These are phyloP conservation scores for Tetracentron sinense DNA, from an alignment of 164 flowering plant genomes.

Conservation along the genomic window DNA sequence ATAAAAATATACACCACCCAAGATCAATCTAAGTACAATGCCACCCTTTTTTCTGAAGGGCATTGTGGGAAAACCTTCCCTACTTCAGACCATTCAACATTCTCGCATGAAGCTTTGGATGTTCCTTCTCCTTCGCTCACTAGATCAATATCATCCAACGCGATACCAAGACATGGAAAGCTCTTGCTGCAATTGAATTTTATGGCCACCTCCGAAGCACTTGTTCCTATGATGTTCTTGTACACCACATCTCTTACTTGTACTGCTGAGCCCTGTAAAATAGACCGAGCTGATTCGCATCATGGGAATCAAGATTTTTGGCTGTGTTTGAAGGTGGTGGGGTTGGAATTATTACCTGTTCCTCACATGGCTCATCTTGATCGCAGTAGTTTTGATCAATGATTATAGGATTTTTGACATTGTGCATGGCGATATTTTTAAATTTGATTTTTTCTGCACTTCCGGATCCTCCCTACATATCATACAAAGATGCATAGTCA, in stretches of 20 bases:
- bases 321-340: background rate
- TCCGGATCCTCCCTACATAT: slow-evolving; percentile 49
- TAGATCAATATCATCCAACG: slow-evolving; percentile 32
- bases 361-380: slow-evolving; percentile 31
- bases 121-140: slow-evolving; percentile 6
- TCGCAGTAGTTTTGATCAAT: slow-evolving; percentile 73
- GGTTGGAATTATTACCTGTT: slow-evolving; percentile 29
- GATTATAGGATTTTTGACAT: slow-evolving; percentile 67
- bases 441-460: slow-evolving; percentile 33
- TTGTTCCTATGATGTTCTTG: slow-evolving; percentile 49
- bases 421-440: slow-evolving; percentile 32
- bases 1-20: no score
- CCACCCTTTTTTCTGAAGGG: slow-evolving; percentile 1
- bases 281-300: no score
- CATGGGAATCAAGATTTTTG: background rate
- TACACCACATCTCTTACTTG: slow-evolving; percentile 39
- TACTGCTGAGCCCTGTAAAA: slow-evolving; percentile 37
- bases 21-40: no score
- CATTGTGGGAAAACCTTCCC: slow-evolving; percentile 31
- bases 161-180: slow-evolving; percentile 37
- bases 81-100: slow-evolving; percentile 19
- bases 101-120: slow-evolving; percentile 26
- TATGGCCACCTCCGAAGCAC: slow-evolving; percentile 40
- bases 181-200: slow-evolving; percentile 45
- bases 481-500: background rate